Evolutionary conservation across 306 rosid genomes (phyloP), one percentile per base, ranked within the genome.

Genomic region (Cucumis melo): DNA sequence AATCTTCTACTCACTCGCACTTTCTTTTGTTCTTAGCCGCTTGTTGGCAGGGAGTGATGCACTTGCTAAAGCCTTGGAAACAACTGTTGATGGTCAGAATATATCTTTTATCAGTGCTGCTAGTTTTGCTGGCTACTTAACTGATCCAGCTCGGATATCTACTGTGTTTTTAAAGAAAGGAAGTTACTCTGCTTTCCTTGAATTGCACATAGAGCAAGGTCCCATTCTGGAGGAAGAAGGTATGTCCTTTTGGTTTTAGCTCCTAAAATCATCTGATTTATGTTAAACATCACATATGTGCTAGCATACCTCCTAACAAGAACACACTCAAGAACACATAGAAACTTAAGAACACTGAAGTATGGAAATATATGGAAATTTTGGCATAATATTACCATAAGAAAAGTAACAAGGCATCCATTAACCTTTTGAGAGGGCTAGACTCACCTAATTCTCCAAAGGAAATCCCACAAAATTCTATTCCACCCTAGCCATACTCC

Each of bases 141-240:
- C 86, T 57, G 78, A 84, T 78, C 84, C 46, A 50, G 82, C 88
- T 73, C 93, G 87, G 77, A 50, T 94, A 75, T 87, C 91, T 10
- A 86, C 89, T 17, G 94, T 91, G 64, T 89, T 89, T 78, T 75
- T 91, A 44, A 82, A 82, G 82, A 91, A 89, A 81, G 98, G 91
- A 80, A 78, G 85, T 44, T 94, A 90, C 87, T 91, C 96, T 65
- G 98, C 96, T 81, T 94, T 94, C 83, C 76, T 94, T 59, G 98
- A 94, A 79, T 83, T 94, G 85, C 96, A 91, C 85, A 94, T 94
- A 73, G 98, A 91, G 82, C 98, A 94, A 82, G 97, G 98, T 15
- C 98, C 98, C 71, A 83, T 87, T 84, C 78, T 94, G 81, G 98
- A 94, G 84, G 91, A 90, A 14, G 97, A 94, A 90, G 95, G 99